phyloP scores from a whole-genome alignment of 192 early-diverging fungal genomes.

The Coemansia sp. region DNA sequence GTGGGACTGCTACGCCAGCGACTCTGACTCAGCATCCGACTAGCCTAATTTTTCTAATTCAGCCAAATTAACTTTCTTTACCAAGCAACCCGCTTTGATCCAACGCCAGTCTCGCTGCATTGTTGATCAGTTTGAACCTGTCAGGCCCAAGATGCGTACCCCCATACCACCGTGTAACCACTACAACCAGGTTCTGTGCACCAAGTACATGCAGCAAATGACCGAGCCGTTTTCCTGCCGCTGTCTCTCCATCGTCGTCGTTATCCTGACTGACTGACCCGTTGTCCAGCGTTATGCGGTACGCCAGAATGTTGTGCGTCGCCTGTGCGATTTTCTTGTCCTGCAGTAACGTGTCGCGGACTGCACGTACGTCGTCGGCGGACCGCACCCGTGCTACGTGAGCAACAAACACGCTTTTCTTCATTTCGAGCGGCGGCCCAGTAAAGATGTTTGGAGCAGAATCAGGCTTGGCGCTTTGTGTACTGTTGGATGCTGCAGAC shows the following conservation, averaged over 20 bases:
- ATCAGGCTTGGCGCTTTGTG: background rate
- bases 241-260: conserved; percentile 94
- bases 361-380: conserved; percentile 59
- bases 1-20: conserved; percentile 14
- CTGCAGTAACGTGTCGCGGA: conserved; percentile 53
- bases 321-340: conserved; percentile 81
- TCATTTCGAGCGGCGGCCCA: conserved; percentile 65
- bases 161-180: conserved; percentile 88
- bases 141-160: conserved; percentile 81
- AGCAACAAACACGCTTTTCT: conserved; percentile 83
- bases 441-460: conserved; percentile 55
- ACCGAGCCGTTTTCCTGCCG: conserved; percentile 80
- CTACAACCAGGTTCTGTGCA: conserved; percentile 71
- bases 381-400: conserved; percentile 65
- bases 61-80: background rate
- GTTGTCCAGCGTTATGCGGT: conserved; percentile 63
- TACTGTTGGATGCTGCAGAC: background rate
- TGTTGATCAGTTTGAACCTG: conserved; percentile 93
- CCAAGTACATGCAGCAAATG: conserved; percentile 81
- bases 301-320: conserved; percentile 90
- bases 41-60: background rate
- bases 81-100: conserved; percentile 64
- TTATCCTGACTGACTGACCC: conserved; percentile 66
- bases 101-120: conserved; percentile 68
- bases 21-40: conserved; percentile 7